phyloP scores from a whole-genome alignment of 2,329 filamentous ascomycete genomes.

The Diaporthe sp. region DNA sequence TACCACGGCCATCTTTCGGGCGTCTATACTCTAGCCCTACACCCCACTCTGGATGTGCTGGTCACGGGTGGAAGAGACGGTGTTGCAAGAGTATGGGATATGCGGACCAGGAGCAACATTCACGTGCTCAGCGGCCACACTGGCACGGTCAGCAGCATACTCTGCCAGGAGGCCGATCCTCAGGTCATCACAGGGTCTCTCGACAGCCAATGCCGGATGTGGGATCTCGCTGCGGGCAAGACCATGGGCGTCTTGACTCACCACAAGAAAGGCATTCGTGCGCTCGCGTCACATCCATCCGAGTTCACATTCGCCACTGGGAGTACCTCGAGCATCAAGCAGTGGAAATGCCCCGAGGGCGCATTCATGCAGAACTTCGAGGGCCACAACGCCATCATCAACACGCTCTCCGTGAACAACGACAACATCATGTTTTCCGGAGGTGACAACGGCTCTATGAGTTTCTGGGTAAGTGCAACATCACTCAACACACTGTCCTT shows the following conservation, averaged over 20 bases:
- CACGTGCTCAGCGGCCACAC: conserved; percentile 95
- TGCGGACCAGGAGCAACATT: conserved; percentile 95
- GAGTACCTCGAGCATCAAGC: conserved; percentile 95
- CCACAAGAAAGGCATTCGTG: conserved; percentile 96
- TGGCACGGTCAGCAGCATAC: conserved; percentile 87
- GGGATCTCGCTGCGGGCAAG: conserved; percentile 97
- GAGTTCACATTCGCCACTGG: conserved; percentile 98
- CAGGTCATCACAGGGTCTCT: conserved; percentile 96
- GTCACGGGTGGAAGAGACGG: conserved; percentile 96
- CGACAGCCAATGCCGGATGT: conserved; percentile 90
- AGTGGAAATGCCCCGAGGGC: conserved; percentile 98
- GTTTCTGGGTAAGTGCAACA: conserved; percentile 76
- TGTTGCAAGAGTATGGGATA: conserved; percentile 97
- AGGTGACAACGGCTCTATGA: conserved; percentile 95
- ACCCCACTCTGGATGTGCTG: conserved; percentile 93
- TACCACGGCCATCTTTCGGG: conserved; percentile 98
- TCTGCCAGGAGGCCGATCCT: conserved; percentile 96
- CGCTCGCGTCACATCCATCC: conserved; percentile 85
- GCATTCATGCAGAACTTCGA: conserved; percentile 99
- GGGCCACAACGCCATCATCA: conserved; percentile 96
- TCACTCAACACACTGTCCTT: background rate
- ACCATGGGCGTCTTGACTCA: conserved; percentile 96
- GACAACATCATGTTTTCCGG: conserved; percentile 96
- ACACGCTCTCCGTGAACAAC: conserved; percentile 92
- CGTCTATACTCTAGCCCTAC: conserved; percentile 93